These are phyloP conservation scores for Populus tomentosa DNA, from an alignment of 441 rosid species.

Conservation along the genomic window DNA sequence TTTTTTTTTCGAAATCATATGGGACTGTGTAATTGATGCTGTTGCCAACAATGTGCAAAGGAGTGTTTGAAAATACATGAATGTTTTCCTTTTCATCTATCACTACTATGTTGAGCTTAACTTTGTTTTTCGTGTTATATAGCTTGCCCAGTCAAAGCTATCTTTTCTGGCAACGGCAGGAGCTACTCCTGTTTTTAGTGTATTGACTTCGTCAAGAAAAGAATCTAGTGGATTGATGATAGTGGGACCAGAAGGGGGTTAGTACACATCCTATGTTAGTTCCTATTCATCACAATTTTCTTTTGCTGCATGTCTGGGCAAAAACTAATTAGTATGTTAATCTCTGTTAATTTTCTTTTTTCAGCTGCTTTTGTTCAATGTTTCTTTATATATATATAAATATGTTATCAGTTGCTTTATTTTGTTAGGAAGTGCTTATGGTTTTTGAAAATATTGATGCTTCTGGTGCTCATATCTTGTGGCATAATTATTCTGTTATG, in stretches of 20 bases:
- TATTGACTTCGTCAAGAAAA: conserved; percentile 37
- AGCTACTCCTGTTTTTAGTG: conserved; percentile 64
- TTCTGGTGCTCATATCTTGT: background rate
- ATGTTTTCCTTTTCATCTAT: background rate
- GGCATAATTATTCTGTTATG: background rate
- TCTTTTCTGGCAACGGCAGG: conserved; percentile 75
- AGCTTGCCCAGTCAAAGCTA: conserved; percentile 60
- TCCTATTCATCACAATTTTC: background rate
- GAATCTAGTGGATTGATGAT: conserved; percentile 60
- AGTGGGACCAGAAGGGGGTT: conserved; percentile 93
- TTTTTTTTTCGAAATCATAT: background rate
- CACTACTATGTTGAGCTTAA: background rate
- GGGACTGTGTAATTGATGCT: background rate
- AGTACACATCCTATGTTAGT: conserved; percentile 8
- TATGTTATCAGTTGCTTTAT: background rate
- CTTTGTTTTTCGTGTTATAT: conserved; percentile 7
- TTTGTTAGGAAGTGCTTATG: background rate
- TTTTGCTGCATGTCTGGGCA: background rate
- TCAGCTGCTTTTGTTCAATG: no score
- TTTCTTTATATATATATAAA: no score
- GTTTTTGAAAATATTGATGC: background rate
- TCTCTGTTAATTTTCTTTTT: background rate
- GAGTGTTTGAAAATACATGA: background rate
- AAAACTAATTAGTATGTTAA: background rate
- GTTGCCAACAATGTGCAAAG: background rate